Evolutionary conservation across 768 basidiomycete species (phyloP).

Genomic region (Psilocybe azurescens): DNA sequence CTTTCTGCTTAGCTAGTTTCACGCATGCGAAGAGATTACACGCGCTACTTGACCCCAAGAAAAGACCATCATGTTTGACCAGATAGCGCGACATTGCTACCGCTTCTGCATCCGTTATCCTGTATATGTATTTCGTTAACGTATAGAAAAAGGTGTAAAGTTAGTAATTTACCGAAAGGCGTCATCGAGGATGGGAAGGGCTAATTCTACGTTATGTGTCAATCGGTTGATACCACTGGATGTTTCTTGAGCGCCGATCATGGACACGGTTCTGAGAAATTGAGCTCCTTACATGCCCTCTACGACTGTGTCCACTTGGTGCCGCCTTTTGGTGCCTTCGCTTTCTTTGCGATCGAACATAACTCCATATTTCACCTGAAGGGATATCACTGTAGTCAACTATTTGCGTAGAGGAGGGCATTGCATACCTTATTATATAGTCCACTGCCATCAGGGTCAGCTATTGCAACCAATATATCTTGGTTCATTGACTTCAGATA

Average conservation of each 20-base stretch:
- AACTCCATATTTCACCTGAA: slow-evolving; percentile 85
- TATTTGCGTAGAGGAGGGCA: neutral
- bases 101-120: slow-evolving; percentile 92
- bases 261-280: neutral
- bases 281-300: slow-evolving; percentile 72
- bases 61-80: slow-evolving; percentile 89
- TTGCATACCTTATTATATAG: slow-evolving; percentile 84
- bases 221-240: slow-evolving; percentile 89
- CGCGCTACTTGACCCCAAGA: slow-evolving; percentile 94
- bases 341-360: slow-evolving; percentile 94
- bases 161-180: slow-evolving; percentile 70
- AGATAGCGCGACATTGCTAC: slow-evolving; percentile 96
- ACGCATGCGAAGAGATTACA: slow-evolving; percentile 96
- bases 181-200: slow-evolving; percentile 85
- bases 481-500: slow-evolving; percentile 81
- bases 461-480: slow-evolving; percentile 70
- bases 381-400: neutral
- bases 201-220: slow-evolving; percentile 89
- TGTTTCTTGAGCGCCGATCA: neutral
- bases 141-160: neutral
- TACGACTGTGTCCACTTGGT: slow-evolving; percentile 97
- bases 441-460: slow-evolving; percentile 95
- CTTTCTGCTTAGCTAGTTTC: slow-evolving; percentile 72
- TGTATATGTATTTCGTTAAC: slow-evolving; percentile 32
- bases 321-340: slow-evolving; percentile 91